Base-by-base conservation (phyloP, 1,284 basidiomycete genomes). In the Pterulicium gracile region DNA sequence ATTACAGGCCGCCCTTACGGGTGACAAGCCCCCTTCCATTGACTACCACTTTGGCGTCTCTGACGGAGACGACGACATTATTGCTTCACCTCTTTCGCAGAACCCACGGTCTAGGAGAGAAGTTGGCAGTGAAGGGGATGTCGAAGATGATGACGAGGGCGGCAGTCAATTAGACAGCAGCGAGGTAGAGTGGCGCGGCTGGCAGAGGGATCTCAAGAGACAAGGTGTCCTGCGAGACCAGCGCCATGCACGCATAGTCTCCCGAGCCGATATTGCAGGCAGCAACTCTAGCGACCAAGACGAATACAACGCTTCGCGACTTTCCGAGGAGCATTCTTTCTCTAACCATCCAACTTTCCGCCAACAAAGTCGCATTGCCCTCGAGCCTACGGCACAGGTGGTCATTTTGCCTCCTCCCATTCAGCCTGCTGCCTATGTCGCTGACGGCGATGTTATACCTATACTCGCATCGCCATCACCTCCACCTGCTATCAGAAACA, bases 151-250 rank as follows among this genome's bases (percentile, higher is more conserved):
- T 39, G 36, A 39, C 36, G 36, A 39, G 5, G 36, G 19, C 15
- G 36, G 36, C 5, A 39, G 36, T 39, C 36, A 39, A 18, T 17
- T 39, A 17, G 36, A 39, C 15, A 39, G 36, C 15, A 39, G 36
- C 15, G 36, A 39, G 15, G 36, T 39, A 7, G 36, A 39, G 36
- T 39, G 36, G 36, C n/a, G 36, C n/a, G 36, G 36, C 36, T 39
- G 36, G 36, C 36, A 39, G 36, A 5, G 36, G 15, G 36, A 39
- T 39, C 36, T 39, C 4, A 5, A 4, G 7, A 39, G 36, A 39
- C 36, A 39, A 39, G 36, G n/a, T 7, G 36, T 39, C 15, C 36
- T 15, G 36, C 36, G 15, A 17, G 7, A 17, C 7, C 36, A 17
- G 19, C 5, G n/a, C 19, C 36, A 17, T 7, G 19, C n/a, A n/a